Evolutionary conservation across 495 filamentous ascomycete species (phyloP).

Genomic region (Annulohypoxylon nitens): DNA sequence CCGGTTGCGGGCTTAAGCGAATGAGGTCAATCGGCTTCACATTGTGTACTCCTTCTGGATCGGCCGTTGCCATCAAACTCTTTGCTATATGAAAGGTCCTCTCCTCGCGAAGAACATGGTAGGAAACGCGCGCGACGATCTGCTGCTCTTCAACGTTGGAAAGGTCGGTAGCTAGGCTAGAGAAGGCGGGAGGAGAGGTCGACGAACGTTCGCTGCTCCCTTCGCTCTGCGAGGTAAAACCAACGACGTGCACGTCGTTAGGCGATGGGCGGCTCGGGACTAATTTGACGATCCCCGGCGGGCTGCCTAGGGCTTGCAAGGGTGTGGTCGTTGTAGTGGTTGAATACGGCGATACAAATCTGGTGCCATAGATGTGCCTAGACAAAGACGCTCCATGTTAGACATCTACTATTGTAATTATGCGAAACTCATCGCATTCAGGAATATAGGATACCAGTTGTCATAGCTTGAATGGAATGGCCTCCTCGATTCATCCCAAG

Average conservation of each 20-base stretch:
- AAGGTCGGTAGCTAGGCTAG: conserved; percentile 47
- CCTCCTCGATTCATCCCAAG: conserved; percentile 76
- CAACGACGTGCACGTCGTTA: conserved; percentile 49
- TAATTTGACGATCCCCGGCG: conserved; percentile 50
- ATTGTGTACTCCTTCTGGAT: conserved; percentile 80
- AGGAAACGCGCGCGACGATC: conserved; percentile 83
- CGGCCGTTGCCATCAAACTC: conserved; percentile 75
- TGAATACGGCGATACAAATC: conserved; percentile 60
- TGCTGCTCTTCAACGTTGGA: conserved; percentile 58
- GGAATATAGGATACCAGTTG: conserved; percentile 66
- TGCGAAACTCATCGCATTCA: conserved; percentile 29
- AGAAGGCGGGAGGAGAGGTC: conserved; percentile 50
- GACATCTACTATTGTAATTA: conserved; percentile 28
- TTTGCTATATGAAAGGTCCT: conserved; percentile 84
- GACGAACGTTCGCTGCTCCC: conserved; percentile 56
- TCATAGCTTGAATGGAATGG: conserved; percentile 88
- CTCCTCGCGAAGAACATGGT: conserved; percentile 83
- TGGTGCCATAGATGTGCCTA: conserved; percentile 63
- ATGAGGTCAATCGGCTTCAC: conserved; percentile 79
- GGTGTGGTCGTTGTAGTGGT: conserved; percentile 45
- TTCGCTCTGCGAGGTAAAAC: conserved; percentile 52
- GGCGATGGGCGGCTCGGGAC: conserved; percentile 52
- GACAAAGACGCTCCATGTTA: conserved; percentile 35
- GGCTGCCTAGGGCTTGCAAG: conserved; percentile 49
- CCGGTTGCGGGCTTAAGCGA: conserved; percentile 71